These are phyloP conservation scores for Eucalyptus victrix DNA, from an alignment of 345 rosid genomes.

Conservation along the genomic window DNA sequence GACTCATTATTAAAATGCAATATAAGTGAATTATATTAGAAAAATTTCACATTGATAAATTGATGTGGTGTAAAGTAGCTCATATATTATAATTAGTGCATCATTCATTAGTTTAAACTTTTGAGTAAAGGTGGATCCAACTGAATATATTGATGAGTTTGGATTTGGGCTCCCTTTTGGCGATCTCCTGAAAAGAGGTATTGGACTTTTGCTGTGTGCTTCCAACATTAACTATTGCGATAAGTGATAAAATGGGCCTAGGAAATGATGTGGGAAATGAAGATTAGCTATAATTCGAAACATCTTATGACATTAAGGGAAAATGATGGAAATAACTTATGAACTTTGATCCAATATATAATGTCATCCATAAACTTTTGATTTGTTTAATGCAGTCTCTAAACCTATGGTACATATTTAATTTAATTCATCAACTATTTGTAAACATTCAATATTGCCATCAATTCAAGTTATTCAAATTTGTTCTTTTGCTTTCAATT, in stretches of 20 bases:
- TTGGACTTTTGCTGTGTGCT: too few relatives aligned
- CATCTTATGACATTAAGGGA: too few relatives aligned
- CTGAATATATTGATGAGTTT: too few relatives aligned
- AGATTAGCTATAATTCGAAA: neutral
- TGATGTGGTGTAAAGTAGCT: too few relatives aligned
- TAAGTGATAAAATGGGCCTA: neutral
- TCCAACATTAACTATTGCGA: neutral
- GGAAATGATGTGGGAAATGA: neutral
- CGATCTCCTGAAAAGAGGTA: accelerated
- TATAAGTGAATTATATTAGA: too few relatives aligned
- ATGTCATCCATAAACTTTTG: neutral
- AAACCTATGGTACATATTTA: neutral
- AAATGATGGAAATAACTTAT: neutral
- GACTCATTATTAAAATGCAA: neutral
- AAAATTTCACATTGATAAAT: too few relatives aligned
- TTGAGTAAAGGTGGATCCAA: accelerated
- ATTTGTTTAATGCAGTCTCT: neutral
- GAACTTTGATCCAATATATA: neutral
- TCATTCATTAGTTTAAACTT: too few relatives aligned
- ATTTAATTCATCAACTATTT: neutral
- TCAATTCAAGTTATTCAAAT: neutral
- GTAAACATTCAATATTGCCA: accelerated
- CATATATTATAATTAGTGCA: too few relatives aligned
- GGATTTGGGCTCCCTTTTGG: accelerated
- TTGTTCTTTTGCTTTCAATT: neutral